Evolutionary conservation across 768 basidiomycete genomes (phyloP).

Genomic region (Kwoniella pini): DNA sequence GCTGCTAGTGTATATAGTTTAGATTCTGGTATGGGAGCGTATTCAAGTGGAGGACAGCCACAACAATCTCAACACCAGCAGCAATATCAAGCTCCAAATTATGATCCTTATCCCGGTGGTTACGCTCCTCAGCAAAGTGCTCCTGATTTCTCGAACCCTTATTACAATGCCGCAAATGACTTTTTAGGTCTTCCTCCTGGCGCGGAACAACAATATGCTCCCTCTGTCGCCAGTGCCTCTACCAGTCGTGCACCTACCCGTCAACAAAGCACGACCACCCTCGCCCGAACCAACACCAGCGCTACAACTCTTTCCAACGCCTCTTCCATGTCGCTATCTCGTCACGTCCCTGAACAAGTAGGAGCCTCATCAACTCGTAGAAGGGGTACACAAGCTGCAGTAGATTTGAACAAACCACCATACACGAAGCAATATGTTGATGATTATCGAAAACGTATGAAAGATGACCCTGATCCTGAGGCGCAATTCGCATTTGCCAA

Average conservation of each 20-base stretch:
- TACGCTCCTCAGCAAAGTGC: conserved; percentile 23
- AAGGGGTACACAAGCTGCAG: conserved; percentile 48
- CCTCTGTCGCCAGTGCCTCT: conserved; percentile 23
- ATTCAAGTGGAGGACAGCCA: conserved; percentile 26
- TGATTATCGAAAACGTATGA: conserved; percentile 94
- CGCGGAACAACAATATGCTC: conserved; percentile 9
- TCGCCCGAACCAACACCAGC: conserved; percentile 45
- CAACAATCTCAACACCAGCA: conserved; percentile 2
- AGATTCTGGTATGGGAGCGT: conserved; percentile 52
- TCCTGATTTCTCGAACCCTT: conserved; percentile 51
- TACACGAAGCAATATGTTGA: conserved; percentile 97
- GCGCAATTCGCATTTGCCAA: conserved; percentile 98
- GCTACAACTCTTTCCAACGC: conserved; percentile 42
- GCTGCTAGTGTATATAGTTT: conserved; percentile 50
- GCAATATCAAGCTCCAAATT: conserved; percentile 21
- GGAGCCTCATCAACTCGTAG: conserved; percentile 52
- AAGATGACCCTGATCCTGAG: conserved; percentile 96
- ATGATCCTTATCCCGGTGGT: conserved; percentile 21
- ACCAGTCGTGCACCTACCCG: conserved; percentile 25
- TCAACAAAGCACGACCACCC: conserved; percentile 33
- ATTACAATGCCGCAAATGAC: conserved; percentile 53
- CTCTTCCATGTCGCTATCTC: conserved; percentile 44
- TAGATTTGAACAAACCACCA: conserved; percentile 59
- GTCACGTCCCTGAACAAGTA: conserved; percentile 50
- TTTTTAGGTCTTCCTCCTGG: conserved; percentile 50